Base-by-base conservation (phyloP, 2,329 filamentous ascomycete genomes). In the Nothophaeocryptopus gaeumannii region DNA sequence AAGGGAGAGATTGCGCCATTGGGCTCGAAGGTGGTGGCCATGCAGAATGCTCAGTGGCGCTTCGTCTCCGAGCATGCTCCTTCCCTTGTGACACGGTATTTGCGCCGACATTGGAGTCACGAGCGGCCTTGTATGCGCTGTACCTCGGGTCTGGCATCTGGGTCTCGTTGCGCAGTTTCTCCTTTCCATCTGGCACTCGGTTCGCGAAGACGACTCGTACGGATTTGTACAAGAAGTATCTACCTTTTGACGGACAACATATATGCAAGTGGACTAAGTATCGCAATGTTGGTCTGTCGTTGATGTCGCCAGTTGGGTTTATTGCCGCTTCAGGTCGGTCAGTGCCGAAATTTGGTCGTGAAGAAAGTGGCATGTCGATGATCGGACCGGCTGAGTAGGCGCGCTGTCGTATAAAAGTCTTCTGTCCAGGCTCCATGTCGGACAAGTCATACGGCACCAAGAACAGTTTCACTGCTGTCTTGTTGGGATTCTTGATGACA, bases 401-500 rank as follows among this genome's bases (percentile, higher is more conserved):
- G 53, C 93, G 85, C 71, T 99, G 93, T 29, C 93, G 83, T 53
- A 99, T 86, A 61, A 97, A 97, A 0, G 93, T 99, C 70, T 97
- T 97, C 12, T 89, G 95, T 0, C 90, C 90, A 0, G 89, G 81
- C 54, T 93, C 86, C 92, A 99, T 99, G 44, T 89, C 92, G 1
- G 83, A 79, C 1, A 99, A 76, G 66, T 97, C 90, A 61, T 97
- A 99, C 0, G 92, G 93, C 2, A 99, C 83, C 16, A 97, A 78
- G 61, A 97, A 97, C 0, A 99, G 76, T 69, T 99, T 97, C 47
- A 97, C 92, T 1, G 93, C 93, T 3, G 93, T 97, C 67, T 97
- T 97, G 73, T 97, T 96, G 12, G 91, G 92, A 63, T 97, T 99
- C 68, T 97, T 97, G 67, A 99, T 89, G 54, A 99, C 86, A 56